Base-by-base conservation (phyloP, 768 basidiomycete species). In the Auricularia auricula-judae region DNA sequence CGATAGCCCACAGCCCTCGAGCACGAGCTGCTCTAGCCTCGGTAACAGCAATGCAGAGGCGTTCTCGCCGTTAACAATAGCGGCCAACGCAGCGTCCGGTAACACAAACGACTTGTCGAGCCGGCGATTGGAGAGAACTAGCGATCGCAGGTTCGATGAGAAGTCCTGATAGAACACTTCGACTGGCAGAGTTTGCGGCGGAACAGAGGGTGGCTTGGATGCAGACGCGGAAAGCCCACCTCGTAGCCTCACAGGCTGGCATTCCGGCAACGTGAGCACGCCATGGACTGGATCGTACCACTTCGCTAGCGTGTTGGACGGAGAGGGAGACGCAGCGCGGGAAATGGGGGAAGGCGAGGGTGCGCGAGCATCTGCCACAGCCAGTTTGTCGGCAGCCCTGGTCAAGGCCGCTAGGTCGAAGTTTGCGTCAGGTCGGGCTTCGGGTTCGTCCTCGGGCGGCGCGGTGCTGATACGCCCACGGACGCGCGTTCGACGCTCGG, bases 1-100 rank as follows among this genome's bases (percentile, higher is more conserved):
- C 16, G 78, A 70, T 5, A 93, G 76, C 65, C 83, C 83, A 69
- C 91, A 93, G 4, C 86, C 87, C 70, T 89, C 87, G 47, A 93
- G 72, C 67, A 78, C 78, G 10, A 93, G 81, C 70, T 91, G 91
- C 71, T 92, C 89, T 36, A 93, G 74, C 39, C 73, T 75, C 0
- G 89, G 89, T 36, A 93, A 74, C 61, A 85, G 75, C 16, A 44
- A 35, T 51, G 56, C 47, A 18, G 56, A 36, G 0, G 75, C 76
- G n/a, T 63, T 74, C 61, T 60, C 73, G 70, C n/a, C 64, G 14
- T 71, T 72, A 5, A 14, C 39, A 2, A 74, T 72, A 0, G 70
- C 62, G 4, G 71, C 61, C 16, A 68, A 65, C 16, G 61, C 7
- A 34, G 18, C 39, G 21, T 36, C 62, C 2, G 88, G 87, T 3